phyloP scores from a whole-genome alignment of 345 rosid genomes.

The Cochlearia excelsa region DNA sequence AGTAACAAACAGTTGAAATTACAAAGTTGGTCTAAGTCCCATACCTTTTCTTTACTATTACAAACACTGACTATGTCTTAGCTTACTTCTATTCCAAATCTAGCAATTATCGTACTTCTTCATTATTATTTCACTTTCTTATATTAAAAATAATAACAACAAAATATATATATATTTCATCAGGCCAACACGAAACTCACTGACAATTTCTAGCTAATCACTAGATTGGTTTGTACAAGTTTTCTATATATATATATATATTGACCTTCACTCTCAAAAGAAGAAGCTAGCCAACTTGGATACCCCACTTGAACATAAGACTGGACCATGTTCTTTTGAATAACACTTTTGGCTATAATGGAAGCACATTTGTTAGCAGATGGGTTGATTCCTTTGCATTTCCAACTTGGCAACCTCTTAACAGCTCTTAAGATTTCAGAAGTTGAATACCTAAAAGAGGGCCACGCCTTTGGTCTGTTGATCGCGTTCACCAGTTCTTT shows the following conservation, averaged over 20 bases:
- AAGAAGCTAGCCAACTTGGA: too few species aligned
- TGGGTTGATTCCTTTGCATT: too few species aligned
- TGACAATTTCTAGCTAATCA: conserved; percentile 33
- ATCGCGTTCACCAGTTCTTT: too few species aligned
- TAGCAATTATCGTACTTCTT: conserved; percentile 25
- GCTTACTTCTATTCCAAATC: conserved; percentile 25
- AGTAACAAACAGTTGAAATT: conserved; percentile 29
- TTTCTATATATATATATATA: conserved; percentile 19
- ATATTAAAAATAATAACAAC: not conserved
- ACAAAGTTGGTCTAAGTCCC: conserved; percentile 28
- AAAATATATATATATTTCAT: not conserved
- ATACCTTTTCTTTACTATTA: conserved; percentile 33
- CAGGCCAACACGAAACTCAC: conserved; percentile 34
- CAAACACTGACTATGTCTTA: conserved; percentile 32
- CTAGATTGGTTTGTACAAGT: conserved; percentile 19
- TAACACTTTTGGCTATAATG: too few species aligned
- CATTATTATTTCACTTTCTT: not conserved
- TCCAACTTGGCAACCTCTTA: too few species aligned
- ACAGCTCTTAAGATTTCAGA: too few species aligned
- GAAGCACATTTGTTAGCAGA: too few species aligned
- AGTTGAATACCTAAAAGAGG: too few species aligned
- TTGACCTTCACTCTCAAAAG: too few species aligned
- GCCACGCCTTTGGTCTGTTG: too few species aligned
- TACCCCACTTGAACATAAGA: too few species aligned
- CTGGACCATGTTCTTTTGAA: too few species aligned